These are phyloP conservation scores for Chlamydomonas reinhardtii DNA, from an alignment of 163 green algal species.

Conservation along the genomic window DNA sequence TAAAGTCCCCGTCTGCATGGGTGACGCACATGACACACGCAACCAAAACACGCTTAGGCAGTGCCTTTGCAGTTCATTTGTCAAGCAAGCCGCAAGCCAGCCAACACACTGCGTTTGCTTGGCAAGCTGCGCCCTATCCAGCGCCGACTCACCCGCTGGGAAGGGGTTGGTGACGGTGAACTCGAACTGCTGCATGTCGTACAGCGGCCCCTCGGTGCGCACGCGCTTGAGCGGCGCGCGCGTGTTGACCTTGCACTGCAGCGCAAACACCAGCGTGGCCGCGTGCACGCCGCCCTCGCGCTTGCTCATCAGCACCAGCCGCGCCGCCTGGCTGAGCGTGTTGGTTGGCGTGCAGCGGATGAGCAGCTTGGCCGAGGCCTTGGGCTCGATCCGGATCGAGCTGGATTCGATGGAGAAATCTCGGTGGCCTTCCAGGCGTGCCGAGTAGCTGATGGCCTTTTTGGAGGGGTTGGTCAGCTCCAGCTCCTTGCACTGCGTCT, in stretches of 20 bases:
- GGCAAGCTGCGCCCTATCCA: too few species aligned
- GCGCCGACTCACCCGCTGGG: slow-evolving; percentile 48
- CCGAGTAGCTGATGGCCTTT: slow-evolving; percentile 76
- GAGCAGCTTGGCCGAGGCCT: slow-evolving; percentile 61
- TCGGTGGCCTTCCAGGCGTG: slow-evolving; percentile 70
- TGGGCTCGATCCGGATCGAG: slow-evolving; percentile 76
- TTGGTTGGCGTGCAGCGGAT: slow-evolving; percentile 51
- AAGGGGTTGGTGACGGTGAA: slow-evolving; percentile 83
- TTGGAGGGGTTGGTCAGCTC: slow-evolving; percentile 81
- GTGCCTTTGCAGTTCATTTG: too few species aligned
- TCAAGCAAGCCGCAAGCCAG: too few species aligned
- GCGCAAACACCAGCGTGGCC: slow-evolving; percentile 80
- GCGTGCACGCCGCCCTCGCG: slow-evolving; percentile 67
- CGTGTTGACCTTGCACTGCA: slow-evolving; percentile 64
- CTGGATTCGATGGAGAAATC: slow-evolving; percentile 76
- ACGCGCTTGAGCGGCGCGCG: slow-evolving; percentile 71
- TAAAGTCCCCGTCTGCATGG: slow-evolving; percentile 77
- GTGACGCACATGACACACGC: too few species aligned
- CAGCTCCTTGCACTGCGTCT: slow-evolving; percentile 77
- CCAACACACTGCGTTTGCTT: too few species aligned
- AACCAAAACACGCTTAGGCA: too few species aligned
- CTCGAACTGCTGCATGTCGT: slow-evolving; percentile 78
- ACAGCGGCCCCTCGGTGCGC: slow-evolving; percentile 69
- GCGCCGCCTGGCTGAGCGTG: slow-evolving; percentile 40
- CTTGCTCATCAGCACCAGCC: slow-evolving; percentile 74